Percentiles rank a stretch among this genome's conserved stretches.
Conservation (phyloP, 2,329 filamentous ascomycete species). For the Penicillium sp. region DNA sequence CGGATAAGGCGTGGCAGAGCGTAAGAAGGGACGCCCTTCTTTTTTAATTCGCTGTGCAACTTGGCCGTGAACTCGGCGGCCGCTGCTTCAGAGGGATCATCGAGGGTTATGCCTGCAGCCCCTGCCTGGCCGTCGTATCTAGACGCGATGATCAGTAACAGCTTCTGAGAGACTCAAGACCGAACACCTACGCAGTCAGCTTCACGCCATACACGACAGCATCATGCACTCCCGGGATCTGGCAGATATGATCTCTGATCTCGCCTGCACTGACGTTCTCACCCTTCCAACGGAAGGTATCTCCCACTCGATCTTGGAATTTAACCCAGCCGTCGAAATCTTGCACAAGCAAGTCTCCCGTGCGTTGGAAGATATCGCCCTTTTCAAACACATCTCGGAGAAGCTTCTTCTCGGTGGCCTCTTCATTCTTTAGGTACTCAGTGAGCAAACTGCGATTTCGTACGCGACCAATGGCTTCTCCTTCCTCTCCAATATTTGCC, state of each 20-base stretch:
- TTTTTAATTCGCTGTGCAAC: conserved; percentile 46
- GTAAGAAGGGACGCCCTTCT: conserved; percentile 53
- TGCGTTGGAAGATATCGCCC: conserved; percentile 52
- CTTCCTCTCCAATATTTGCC: conserved; percentile 45
- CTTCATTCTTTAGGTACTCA: conserved; percentile 48
- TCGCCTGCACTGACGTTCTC: conserved; percentile 55
- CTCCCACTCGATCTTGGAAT: conserved; percentile 52
- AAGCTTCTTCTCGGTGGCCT: conserved; percentile 52
- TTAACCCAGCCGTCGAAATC: conserved; percentile 50
- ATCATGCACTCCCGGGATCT: conserved; percentile 47
- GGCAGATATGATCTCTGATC: conserved; percentile 50
- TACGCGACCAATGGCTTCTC: conserved; percentile 53
- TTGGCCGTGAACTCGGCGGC: conserved; percentile 44
- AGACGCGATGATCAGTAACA: conserved; percentile 3
- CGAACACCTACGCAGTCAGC: conserved; percentile 39
- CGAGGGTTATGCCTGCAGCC: conserved; percentile 52
- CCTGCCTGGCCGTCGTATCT: conserved; percentile 57
- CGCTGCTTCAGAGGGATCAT: conserved; percentile 32
- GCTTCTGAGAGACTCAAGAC: neutral
- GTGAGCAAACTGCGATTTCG: conserved; percentile 45
- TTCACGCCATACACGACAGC: conserved; percentile 53
- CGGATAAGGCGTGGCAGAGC: conserved; percentile 54
- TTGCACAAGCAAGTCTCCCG: conserved; percentile 51
- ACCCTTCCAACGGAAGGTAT: conserved; percentile 47
- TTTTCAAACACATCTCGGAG: conserved; percentile 51